These are phyloP conservation scores for Polychytrium aggregatum DNA, from an alignment of 192 early-diverging fungal genomes.

Conservation along the genomic window DNA sequence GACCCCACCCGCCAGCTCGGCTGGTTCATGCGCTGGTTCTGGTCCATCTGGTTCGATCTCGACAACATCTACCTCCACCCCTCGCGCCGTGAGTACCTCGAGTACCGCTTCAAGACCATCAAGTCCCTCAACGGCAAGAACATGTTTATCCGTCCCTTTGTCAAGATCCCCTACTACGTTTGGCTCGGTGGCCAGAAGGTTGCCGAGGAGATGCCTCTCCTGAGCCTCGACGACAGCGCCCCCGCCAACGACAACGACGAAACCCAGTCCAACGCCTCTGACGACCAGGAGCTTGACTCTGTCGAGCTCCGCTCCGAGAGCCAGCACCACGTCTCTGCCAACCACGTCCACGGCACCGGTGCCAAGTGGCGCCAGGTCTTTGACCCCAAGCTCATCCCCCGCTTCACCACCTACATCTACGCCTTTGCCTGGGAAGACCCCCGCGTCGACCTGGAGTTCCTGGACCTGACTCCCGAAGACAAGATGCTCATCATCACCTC, in stretches of 20 bases:
- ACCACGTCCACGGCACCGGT: constrained; percentile 40
- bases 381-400: constrained; percentile 33
- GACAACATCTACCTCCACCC: constrained; percentile 75
- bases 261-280: constrained; percentile 14
- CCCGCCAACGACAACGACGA: no score
- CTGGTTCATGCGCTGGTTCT: constrained; percentile 76
- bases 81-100: constrained; percentile 71
- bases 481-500: constrained; percentile 70
- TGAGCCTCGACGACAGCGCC: constrained; percentile 12
- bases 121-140: constrained; percentile 65
- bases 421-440: constrained; percentile 86
- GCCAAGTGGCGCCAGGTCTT: constrained; percentile 35
- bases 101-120: constrained; percentile 67
- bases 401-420: constrained; percentile 76
- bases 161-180: constrained; percentile 80
- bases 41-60: constrained; percentile 77
- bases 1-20: constrained; percentile 52
- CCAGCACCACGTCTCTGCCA: constrained; percentile 10
- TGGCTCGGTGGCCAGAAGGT: constrained; percentile 61
- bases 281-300: constrained; percentile 14
- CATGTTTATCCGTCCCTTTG: constrained; percentile 58
- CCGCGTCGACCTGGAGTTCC: constrained; percentile 53
- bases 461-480: constrained; percentile 56
- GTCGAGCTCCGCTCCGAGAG: neutral
- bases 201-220: constrained; percentile 7